Conservation (phyloP, 352 stramenopile genomes). For the Phytophthora tubulina region DNA sequence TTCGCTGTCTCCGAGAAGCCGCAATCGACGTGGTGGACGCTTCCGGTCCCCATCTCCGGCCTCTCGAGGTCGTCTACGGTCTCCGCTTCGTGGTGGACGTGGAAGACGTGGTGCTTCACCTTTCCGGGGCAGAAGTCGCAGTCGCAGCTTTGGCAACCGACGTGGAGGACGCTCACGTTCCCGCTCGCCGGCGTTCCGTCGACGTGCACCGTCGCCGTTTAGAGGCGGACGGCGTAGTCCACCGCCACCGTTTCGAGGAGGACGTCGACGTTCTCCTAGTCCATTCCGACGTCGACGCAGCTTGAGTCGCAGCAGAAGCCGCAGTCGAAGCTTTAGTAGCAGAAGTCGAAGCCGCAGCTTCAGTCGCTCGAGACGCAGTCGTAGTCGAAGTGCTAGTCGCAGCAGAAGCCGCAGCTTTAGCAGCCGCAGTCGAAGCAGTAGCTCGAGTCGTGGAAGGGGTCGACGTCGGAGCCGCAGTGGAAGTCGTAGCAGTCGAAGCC, state of each 20-base stretch:
- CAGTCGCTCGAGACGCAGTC: conserved; percentile 28
- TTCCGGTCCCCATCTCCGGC: conserved; percentile 32
- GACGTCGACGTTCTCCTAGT: conserved; percentile 47
- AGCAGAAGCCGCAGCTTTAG: conserved; percentile 41
- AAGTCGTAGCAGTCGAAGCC: conserved; percentile 37
- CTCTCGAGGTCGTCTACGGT: conserved; percentile 29
- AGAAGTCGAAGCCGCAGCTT: conserved; percentile 2
- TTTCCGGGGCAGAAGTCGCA: conserved; percentile 61
- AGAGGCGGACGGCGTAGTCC: conserved; percentile 42
- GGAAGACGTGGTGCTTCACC: conserved; percentile 49
- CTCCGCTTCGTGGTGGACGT: conserved; percentile 23
- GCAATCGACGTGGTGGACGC: conserved; percentile 27
- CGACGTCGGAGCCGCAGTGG: conserved; percentile 37
- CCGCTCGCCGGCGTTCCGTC: conserved; percentile 52
- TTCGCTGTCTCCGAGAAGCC: conserved; percentile 37
- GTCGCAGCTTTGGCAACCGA: conserved; percentile 40
- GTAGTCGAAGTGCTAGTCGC: conserved; percentile 37
- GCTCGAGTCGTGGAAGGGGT: conserved; percentile 41
- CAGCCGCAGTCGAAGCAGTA: conserved; percentile 46
- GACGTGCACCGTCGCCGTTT: conserved; percentile 53
- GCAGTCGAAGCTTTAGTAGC: conserved; percentile 38
- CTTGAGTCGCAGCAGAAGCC: conserved; percentile 41
- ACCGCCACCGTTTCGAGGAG: conserved; percentile 26
- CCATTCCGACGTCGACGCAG: conserved; percentile 46
- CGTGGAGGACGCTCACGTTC: conserved; percentile 41